Evolutionary conservation across 345 rosid species (phyloP).

Genomic region (Punica granatum): DNA sequence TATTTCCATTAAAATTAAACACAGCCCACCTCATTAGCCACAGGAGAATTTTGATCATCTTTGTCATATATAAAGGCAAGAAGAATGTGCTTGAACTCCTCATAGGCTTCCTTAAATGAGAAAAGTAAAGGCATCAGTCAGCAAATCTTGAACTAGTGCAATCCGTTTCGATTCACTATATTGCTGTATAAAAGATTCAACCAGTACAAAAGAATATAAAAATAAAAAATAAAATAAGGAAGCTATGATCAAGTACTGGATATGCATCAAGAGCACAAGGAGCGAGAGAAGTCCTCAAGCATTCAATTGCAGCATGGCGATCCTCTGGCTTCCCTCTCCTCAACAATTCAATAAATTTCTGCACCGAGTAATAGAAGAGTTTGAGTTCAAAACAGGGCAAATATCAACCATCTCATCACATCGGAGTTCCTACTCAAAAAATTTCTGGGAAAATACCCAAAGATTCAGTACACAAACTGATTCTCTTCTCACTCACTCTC

Average conservation of each 20-base stretch:
- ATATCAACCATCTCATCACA: background rate
- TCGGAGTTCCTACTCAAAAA: background rate
- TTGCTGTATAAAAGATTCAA: background rate
- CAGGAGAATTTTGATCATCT: conserved; percentile 76
- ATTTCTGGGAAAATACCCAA: background rate
- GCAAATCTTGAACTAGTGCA: background rate
- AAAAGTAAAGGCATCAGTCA: conserved; percentile 12
- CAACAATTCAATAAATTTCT: conserved; percentile 91
- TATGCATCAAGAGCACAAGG: conserved; percentile 98
- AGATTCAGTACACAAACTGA: background rate
- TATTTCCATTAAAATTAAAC: background rate
- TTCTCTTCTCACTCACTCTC: background rate
- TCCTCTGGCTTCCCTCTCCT: conserved; percentile 67
- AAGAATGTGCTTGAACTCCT: conserved; percentile 94
- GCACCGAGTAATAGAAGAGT: conserved; percentile 10
- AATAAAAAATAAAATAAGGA: background rate
- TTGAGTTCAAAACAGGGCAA: background rate
- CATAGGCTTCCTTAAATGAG: conserved; percentile 87
- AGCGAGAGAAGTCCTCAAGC: conserved; percentile 76
- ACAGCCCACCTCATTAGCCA: conserved; percentile 64
- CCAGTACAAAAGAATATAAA: too few species aligned
- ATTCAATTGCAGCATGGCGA: conserved; percentile 56
- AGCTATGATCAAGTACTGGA: conserved; percentile 40
- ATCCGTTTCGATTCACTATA: conserved; percentile 1
- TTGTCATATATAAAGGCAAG: conserved; percentile 82